These are phyloP conservation scores for Blastocladiella britannica DNA, from an alignment of 192 early-diverging fungal species.

Conservation along the genomic window DNA sequence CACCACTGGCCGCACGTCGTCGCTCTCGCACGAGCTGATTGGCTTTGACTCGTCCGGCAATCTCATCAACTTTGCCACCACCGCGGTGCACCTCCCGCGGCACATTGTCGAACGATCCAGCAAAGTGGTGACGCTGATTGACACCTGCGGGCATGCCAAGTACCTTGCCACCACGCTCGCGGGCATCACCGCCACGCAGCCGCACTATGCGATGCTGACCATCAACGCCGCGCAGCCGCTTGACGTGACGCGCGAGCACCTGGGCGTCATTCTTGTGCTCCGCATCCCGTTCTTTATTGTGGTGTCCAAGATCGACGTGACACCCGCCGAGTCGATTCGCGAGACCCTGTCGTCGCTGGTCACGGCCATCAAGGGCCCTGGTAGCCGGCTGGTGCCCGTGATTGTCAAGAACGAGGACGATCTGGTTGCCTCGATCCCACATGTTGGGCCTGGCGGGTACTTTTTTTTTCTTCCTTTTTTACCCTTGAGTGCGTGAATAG, in stretches of 20 bases:
- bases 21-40: conserved; percentile 65
- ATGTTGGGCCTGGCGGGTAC: too few species aligned
- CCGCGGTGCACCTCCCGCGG: conserved; percentile 46
- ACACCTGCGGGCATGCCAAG: conserved; percentile 74
- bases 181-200: conserved; percentile 69
- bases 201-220: conserved; percentile 71
- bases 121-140: conserved; percentile 67
- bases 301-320: conserved; percentile 68
- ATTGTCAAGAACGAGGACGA: conserved; percentile 22
- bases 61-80: conserved; percentile 53
- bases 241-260: conserved; percentile 54
- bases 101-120: conserved; percentile 51
- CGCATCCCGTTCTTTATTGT: conserved; percentile 60
- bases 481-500: too few species aligned
- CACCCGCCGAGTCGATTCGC: conserved; percentile 22
- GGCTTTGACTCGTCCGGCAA: conserved; percentile 52
- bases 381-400: conserved; percentile 14
- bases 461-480: too few species aligned
- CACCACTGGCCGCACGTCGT: conserved; percentile 76
- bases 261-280: conserved; percentile 58
- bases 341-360: conserved; percentile 26
- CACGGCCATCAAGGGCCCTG: conserved; percentile 19
- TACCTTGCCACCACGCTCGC: conserved; percentile 78
- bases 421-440: conserved; percentile 11
- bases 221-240: conserved; percentile 40